Evolutionary conservation across 176 grass and related monocot species (phyloP).

Genomic region (Aegilops tauschii): DNA sequence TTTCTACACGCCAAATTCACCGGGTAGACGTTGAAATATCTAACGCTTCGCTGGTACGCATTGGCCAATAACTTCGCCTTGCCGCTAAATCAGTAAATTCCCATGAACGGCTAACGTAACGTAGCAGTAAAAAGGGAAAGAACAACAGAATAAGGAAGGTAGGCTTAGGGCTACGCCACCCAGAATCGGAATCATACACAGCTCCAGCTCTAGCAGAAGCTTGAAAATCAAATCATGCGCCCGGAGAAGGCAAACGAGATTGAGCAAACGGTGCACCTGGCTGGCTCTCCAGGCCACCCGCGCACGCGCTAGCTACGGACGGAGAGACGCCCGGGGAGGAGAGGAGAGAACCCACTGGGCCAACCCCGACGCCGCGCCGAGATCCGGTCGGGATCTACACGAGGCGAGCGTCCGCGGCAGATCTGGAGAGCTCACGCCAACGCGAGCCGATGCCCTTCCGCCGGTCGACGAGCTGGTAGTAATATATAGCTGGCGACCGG

Average conservation of each 20-base stretch:
- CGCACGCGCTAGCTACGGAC: not conserved
- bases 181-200: not conserved
- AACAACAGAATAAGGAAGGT: not conserved
- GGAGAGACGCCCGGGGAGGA: not conserved
- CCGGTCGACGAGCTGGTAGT: constrained; percentile 54
- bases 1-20: not conserved
- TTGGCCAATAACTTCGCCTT: not conserved
- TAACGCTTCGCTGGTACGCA: not conserved
- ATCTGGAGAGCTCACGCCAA: not conserved
- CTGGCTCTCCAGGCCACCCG: not conserved
- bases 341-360: not conserved
- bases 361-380: not conserved
- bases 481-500: constrained; percentile 33
- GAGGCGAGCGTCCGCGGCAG: not conserved
- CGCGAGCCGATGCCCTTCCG: constrained; percentile 23
- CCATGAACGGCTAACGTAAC: not conserved
- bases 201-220: not conserved
- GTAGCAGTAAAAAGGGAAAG: not conserved
- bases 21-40: not conserved
- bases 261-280: constrained; percentile 22
- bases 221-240: not conserved
- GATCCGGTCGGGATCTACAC: constrained; percentile 35
- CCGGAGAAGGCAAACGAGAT: not conserved
- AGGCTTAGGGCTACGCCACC: not conserved
- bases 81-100: not conserved